A percentile compares a stretch with the other conserved stretches of the same genome.
phyloP scores from a whole-genome alignment of 2,329 filamentous ascomycete species.

The Trichoderma afroharzianum region DNA sequence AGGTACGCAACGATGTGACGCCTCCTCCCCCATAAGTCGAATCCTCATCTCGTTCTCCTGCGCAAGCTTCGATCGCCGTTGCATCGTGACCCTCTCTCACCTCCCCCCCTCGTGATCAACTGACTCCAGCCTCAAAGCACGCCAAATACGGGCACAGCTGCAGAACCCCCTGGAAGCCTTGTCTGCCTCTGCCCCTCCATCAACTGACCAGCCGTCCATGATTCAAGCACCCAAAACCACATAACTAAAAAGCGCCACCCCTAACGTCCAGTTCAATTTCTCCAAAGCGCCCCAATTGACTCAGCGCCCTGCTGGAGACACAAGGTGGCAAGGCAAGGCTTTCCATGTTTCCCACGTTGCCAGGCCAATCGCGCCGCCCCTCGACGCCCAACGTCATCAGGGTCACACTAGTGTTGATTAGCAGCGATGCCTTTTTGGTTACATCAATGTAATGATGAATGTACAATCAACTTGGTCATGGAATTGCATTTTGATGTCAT shows the following conservation, averaged over 20 bases:
- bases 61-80: constrained; percentile 18
- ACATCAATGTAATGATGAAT: neutral
- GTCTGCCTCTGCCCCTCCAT: neutral
- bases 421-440: neutral
- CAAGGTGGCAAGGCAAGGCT: neutral
- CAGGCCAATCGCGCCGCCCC: neutral
- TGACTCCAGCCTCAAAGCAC: neutral
- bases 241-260: neutral
- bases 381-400: constrained; percentile 12
- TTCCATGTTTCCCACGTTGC: neutral
- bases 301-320: neutral
- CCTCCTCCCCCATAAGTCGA: neutral
- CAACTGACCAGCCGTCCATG: neutral
- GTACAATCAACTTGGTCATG: neutral
- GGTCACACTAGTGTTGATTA: neutral
- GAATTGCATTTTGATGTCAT: neutral
- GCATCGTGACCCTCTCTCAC: constrained; percentile 16
- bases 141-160: neutral
- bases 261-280: neutral
- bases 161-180: constrained; percentile 1
- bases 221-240: neutral
- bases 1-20: neutral
- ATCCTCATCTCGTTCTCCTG: constrained; percentile 10
- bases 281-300: neutral
- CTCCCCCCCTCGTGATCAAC: constrained; percentile 3